phyloP scores from a whole-genome alignment of 2,329 filamentous ascomycete genomes.

The Zasmidium cellare region DNA sequence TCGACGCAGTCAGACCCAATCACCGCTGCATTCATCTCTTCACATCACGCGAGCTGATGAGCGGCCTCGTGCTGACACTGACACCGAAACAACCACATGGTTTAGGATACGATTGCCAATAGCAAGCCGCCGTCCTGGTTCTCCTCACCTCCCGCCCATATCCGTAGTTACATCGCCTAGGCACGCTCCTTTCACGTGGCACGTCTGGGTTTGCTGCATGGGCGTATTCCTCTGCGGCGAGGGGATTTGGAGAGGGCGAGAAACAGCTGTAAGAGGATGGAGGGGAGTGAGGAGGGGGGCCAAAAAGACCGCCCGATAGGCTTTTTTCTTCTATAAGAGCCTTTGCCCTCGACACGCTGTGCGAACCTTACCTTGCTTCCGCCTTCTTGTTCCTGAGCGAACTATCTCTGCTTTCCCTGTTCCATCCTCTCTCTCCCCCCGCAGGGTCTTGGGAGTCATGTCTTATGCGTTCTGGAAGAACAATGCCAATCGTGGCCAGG shows the following conservation, averaged over 20 bases:
- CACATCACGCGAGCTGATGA: background rate
- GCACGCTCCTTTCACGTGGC: constrained; percentile 4
- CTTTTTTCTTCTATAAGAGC: constrained; percentile 1
- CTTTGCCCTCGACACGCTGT: background rate
- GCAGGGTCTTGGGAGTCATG: background rate
- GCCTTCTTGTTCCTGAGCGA: background rate
- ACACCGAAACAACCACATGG: background rate
- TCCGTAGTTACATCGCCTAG: constrained; percentile 7
- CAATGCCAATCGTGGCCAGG: background rate
- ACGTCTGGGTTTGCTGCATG: background rate
- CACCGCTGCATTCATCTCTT: background rate
- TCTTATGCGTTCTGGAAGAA: background rate
- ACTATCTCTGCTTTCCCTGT: background rate
- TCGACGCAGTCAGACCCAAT: background rate
- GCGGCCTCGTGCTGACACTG: background rate
- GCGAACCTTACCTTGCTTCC: constrained; percentile 2
- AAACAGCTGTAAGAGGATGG: too few species aligned
- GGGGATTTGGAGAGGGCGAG: too few species aligned
- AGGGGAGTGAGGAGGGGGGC: background rate
- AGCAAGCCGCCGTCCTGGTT: background rate
- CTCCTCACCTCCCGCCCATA: background rate
- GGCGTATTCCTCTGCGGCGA: background rate
- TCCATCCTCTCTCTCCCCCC: background rate
- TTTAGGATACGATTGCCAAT: background rate
- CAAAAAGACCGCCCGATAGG: background rate